Evolutionary conservation across 352 stramenopile genomes (phyloP).

Genomic region (Phytophthora sp.): DNA sequence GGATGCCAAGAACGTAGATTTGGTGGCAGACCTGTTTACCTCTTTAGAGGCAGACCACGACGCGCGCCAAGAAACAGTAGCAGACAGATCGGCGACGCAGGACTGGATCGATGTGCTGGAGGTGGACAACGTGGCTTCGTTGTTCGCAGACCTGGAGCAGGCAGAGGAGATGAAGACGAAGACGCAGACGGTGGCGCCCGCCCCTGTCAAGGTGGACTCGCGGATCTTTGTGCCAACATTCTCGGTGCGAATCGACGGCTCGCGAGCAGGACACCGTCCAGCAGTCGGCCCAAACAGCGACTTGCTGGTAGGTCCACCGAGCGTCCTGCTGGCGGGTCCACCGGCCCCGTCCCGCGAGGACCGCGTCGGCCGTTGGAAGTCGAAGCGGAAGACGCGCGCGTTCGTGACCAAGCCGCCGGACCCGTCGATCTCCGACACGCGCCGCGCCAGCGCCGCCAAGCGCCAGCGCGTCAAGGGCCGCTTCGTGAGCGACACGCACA

Average conservation of each 20-base stretch:
- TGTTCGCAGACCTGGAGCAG: slow-evolving; percentile 59
- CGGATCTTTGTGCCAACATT: slow-evolving; percentile 66
- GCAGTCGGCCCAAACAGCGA: slow-evolving; percentile 17
- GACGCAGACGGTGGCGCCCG: not conserved
- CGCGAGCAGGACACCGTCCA: slow-evolving; percentile 8
- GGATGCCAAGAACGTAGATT: slow-evolving; percentile 52
- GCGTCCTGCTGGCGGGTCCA: slow-evolving; percentile 40
- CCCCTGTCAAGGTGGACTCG: slow-evolving; percentile 42
- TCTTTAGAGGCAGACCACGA: slow-evolving; percentile 31
- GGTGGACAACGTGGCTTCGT: slow-evolving; percentile 49
- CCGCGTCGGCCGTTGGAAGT: slow-evolving; percentile 36
- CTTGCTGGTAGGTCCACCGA: slow-evolving; percentile 54
- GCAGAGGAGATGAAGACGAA: slow-evolving; percentile 1
- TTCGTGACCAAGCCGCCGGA: slow-evolving; percentile 23
- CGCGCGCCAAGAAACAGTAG: slow-evolving; percentile 5
- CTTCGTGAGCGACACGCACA: slow-evolving; percentile 56
- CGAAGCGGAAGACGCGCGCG: slow-evolving; percentile 50
- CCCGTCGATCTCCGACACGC: slow-evolving; percentile 49
- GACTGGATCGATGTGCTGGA: slow-evolving; percentile 65
- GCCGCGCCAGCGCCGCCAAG: slow-evolving; percentile 65
- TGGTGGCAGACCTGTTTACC: slow-evolving; percentile 44
- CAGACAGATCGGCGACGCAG: slow-evolving; percentile 14
- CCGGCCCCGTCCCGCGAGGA: slow-evolving; percentile 30
- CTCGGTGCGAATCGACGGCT: slow-evolving; percentile 55
- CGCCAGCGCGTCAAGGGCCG: slow-evolving; percentile 70